These are phyloP conservation scores for Phanerochaete carnosa DNA, from an alignment of 768 basidiomycete genomes.

Conservation along the genomic window DNA sequence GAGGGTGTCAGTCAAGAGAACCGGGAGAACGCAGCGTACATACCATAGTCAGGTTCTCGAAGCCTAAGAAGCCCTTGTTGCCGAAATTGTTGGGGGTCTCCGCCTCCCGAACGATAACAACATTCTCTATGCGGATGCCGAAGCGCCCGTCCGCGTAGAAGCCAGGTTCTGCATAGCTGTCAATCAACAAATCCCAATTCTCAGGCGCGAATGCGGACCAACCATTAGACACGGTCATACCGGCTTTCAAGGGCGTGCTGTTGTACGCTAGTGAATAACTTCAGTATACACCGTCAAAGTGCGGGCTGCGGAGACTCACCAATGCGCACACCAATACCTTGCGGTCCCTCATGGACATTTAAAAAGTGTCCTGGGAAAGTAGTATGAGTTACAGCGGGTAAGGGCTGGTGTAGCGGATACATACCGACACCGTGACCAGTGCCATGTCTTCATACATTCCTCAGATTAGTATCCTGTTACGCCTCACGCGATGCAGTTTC, in stretches of 20 bases:
- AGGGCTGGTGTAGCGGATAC: slow-evolving; percentile 1
- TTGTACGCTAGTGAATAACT: slow-evolving; percentile 50
- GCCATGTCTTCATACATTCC: slow-evolving; percentile 56
- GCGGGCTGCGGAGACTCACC: slow-evolving; percentile 24
- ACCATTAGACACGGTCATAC: slow-evolving; percentile 91
- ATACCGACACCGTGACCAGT: slow-evolving; percentile 88
- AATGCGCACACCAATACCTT: slow-evolving; percentile 56
- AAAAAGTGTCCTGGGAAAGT: slow-evolving; percentile 60
- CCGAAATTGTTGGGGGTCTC: slow-evolving; percentile 77
- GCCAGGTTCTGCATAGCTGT: slow-evolving; percentile 64
- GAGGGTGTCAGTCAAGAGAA: background rate
- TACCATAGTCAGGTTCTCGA: slow-evolving; percentile 89
- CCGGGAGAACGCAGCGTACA: background rate
- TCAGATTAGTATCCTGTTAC: background rate
- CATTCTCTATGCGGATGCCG: slow-evolving; percentile 91
- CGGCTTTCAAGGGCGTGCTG: slow-evolving; percentile 65
- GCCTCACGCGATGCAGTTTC: too few species aligned
- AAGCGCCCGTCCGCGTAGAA: slow-evolving; percentile 89
- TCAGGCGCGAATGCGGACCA: slow-evolving; percentile 4
- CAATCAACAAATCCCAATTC: background rate
- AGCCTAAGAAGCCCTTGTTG: slow-evolving; percentile 76
- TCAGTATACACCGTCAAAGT: background rate
- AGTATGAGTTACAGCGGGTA: background rate
- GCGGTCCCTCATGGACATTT: slow-evolving; percentile 88
- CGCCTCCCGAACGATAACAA: slow-evolving; percentile 72